phyloP scores from a whole-genome alignment of 306 rosid species.

The Echinosophora koreensis region DNA sequence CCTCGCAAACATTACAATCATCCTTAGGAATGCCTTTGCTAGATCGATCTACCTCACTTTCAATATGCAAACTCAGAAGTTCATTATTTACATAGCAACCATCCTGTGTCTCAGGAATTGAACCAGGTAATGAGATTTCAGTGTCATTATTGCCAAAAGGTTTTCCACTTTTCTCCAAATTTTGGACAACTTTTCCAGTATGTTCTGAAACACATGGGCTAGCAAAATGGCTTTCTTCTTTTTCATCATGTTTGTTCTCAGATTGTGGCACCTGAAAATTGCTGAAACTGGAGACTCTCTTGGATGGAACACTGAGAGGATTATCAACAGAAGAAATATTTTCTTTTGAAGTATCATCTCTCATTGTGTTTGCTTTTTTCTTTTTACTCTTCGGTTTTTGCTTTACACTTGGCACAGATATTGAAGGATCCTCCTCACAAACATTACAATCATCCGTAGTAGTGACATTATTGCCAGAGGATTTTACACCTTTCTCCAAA shows the following conservation, averaged over 20 bases:
- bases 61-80: background rate
- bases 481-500: conserved; percentile 30
- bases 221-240: conserved; percentile 26
- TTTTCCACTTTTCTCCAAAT: conserved; percentile 9
- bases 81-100: background rate
- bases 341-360: conserved; percentile 31
- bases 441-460: conserved; percentile 19
- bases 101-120: background rate
- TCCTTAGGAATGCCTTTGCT: conserved; percentile 26
- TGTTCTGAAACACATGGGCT: conserved; percentile 15
- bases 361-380: conserved; percentile 31
- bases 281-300: background rate
- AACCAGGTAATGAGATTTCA: background rate
- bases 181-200: conserved; percentile 2
- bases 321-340: conserved; percentile 30
- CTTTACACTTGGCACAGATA: conserved; percentile 39
- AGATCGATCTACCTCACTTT: conserved; percentile 1
- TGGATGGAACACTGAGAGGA: background rate
- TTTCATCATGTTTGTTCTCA: conserved; percentile 28
- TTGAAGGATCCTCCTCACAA: conserved; percentile 34
- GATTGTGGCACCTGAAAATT: background rate
- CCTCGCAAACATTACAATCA: conserved; percentile 18
- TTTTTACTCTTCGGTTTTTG: conserved; percentile 36
- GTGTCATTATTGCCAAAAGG: background rate
- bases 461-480: background rate